Conservation (phyloP, 768 basidiomycete species). For the Termitomyces sp. region DNA sequence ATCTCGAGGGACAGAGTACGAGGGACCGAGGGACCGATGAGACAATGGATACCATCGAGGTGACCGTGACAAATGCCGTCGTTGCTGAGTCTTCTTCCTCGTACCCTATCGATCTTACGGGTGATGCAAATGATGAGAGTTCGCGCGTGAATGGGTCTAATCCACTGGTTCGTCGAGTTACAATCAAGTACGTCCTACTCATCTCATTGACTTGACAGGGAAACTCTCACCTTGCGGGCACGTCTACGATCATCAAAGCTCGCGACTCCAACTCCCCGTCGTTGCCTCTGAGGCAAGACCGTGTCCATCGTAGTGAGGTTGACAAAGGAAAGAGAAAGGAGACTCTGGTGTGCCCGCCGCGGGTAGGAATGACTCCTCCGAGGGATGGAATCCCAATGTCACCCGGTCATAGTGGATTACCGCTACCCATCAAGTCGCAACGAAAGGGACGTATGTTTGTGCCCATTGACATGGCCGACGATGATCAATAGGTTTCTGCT, state of each 20-base stretch:
- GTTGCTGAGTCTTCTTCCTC: neutral
- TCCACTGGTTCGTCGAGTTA: neutral
- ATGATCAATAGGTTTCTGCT: neutral
- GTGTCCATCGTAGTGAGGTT: neutral
- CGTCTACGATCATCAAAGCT: neutral
- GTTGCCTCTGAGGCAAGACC: neutral
- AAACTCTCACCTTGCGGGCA: neutral
- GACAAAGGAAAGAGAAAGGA: neutral
- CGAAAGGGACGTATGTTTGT: slow-evolving; percentile 9
- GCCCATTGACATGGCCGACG: slow-evolving; percentile 1
- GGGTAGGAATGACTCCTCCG: neutral
- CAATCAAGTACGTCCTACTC: neutral
- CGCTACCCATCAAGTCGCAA: slow-evolving; percentile 13
- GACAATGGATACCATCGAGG: neutral
- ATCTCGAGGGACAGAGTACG: neutral
- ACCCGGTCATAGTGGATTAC: slow-evolving; percentile 1
- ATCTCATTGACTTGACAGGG: neutral
- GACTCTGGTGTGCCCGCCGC: neutral
- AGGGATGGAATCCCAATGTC: neutral
- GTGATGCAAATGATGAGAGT: neutral
- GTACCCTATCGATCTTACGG: neutral
- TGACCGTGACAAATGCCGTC: neutral
- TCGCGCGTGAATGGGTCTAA: neutral
- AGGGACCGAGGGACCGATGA: neutral
- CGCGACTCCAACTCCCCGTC: neutral